A percentile compares a stretch with the other conserved stretches of the same genome.
phyloP scores from a whole-genome alignment of 169 alveolate genomes.

The Plasmodium knowlesi region DNA sequence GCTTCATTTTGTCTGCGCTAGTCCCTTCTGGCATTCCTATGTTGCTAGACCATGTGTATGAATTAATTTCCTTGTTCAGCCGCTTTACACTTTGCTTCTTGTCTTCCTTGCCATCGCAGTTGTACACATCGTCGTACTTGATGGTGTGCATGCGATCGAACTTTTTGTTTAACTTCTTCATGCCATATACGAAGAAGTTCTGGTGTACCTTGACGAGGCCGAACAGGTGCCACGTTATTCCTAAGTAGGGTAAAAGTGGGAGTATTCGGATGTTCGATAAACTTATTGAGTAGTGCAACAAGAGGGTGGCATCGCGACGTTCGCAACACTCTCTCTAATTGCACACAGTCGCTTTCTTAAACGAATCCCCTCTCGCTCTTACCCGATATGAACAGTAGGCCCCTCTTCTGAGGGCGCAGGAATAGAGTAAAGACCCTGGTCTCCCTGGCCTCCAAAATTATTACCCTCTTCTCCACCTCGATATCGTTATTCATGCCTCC shows the following conservation, averaged over 20 bases:
- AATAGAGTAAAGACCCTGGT: conserved; percentile 17
- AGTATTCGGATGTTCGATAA: not conserved
- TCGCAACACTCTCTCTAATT: not conserved
- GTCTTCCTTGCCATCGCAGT: conserved; percentile 5
- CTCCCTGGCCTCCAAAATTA: conserved; percentile 44
- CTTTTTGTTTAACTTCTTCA: conserved; percentile 23
- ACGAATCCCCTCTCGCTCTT: not conserved
- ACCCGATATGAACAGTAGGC: conserved; percentile 54
- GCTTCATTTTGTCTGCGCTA: not conserved
- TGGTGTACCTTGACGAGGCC: conserved; percentile 56
- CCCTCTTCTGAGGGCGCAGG: conserved; percentile 13
- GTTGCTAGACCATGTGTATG: conserved; percentile 44
- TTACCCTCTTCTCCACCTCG: conserved; percentile 42
- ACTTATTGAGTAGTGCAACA: not conserved
- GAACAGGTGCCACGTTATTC: conserved; percentile 53
- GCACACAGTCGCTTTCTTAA: not conserved
- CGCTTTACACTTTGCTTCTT: conserved; percentile 24
- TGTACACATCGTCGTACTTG: conserved; percentile 41
- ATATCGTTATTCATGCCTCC: conserved; percentile 19
- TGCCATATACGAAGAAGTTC: conserved; percentile 31
- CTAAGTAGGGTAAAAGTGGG: not conserved
- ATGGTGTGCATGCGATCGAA: conserved; percentile 22
- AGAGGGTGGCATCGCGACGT: no score
- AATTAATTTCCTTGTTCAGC: conserved; percentile 23
- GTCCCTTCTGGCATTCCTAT: conserved; percentile 38